Conservation (phyloP, 441 rosid genomes). For the Syzygium malaccense region DNA sequence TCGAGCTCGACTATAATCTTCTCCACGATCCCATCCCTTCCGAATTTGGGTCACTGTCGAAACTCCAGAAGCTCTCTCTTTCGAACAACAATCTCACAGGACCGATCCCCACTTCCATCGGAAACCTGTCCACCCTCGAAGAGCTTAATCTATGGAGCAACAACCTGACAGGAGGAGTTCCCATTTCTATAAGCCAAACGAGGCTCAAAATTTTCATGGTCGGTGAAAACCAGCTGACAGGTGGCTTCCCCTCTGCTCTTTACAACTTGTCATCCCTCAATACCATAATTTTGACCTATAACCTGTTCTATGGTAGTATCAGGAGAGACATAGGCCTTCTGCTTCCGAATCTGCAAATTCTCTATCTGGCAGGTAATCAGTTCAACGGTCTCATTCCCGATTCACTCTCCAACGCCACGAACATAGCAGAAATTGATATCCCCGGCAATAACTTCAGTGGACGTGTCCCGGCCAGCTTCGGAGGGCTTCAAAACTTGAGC, state of each 20-base stretch:
- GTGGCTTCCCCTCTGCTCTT: slow-evolving; percentile 2
- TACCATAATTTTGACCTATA: neutral
- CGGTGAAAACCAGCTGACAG: neutral
- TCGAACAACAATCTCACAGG: neutral
- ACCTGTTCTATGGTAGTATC: neutral
- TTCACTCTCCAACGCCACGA: slow-evolving; percentile 13
- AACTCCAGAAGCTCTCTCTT: neutral
- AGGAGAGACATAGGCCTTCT: neutral
- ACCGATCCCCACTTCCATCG: neutral
- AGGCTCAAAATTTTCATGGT: neutral
- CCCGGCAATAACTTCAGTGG: fast-evolving
- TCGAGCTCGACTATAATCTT: neutral
- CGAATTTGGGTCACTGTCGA: neutral
- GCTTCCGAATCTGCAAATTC: neutral
- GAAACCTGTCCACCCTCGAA: slow-evolving; percentile 5
- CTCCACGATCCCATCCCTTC: neutral
- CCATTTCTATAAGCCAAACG: neutral
- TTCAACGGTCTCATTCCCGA: neutral
- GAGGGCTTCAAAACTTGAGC: neutral
- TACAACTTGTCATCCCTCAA: slow-evolving; percentile 5
- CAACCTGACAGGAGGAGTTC: neutral
- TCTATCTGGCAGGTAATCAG: neutral
- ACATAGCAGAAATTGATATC: neutral
- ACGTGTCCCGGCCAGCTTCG: neutral
- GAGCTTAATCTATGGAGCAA: neutral